Percentiles rank a stretch among this genome's conserved stretches.
These are phyloP conservation scores for Solanum medicagineum DNA, from an alignment of 257 asterid species.

Conservation along the genomic window DNA sequence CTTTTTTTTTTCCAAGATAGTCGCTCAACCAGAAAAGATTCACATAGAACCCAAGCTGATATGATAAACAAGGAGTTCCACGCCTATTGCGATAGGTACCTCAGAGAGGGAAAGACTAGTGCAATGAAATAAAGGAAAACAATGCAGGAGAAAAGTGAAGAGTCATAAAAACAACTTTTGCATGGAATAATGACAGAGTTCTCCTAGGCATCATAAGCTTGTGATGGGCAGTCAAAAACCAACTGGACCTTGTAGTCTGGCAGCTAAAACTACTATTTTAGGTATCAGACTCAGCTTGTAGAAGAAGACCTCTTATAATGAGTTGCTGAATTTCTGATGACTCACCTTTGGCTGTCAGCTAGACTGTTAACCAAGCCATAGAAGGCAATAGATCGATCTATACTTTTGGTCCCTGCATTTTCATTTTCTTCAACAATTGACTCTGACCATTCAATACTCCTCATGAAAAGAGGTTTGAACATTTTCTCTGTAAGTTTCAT, in stretches of 20 bases:
- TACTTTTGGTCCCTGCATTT: slow-evolving; percentile 15
- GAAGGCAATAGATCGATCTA: slow-evolving; percentile 66
- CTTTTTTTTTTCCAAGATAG: not conserved
- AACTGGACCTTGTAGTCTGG: not conserved
- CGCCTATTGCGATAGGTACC: not conserved
- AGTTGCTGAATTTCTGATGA: not conserved
- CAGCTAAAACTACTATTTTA: not conserved
- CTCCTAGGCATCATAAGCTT: not conserved
- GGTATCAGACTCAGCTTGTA: not conserved
- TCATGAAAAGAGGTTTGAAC: slow-evolving; percentile 77
- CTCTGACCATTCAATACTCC: slow-evolving; percentile 87
- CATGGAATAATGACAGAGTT: not conserved
- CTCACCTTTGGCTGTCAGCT: slow-evolving; percentile 77
- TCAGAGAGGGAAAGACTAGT: not conserved
- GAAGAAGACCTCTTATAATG: not conserved
- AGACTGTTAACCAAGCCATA: slow-evolving; percentile 66
- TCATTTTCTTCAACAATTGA: slow-evolving; percentile 34
- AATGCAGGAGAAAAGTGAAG: not conserved
- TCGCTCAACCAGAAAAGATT: not conserved
- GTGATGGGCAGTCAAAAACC: not conserved
- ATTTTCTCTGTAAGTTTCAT: slow-evolving; percentile 76
- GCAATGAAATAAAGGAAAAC: not conserved
- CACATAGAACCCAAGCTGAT: not conserved
- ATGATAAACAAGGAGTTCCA: not conserved
- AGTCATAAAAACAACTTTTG: not conserved